Percentiles rank a stretch among this genome's conserved stretches.
These are phyloP conservation scores for Ophiocordyceps robertsii DNA, from an alignment of 2,329 filamentous ascomycete species.

Conservation along the genomic window DNA sequence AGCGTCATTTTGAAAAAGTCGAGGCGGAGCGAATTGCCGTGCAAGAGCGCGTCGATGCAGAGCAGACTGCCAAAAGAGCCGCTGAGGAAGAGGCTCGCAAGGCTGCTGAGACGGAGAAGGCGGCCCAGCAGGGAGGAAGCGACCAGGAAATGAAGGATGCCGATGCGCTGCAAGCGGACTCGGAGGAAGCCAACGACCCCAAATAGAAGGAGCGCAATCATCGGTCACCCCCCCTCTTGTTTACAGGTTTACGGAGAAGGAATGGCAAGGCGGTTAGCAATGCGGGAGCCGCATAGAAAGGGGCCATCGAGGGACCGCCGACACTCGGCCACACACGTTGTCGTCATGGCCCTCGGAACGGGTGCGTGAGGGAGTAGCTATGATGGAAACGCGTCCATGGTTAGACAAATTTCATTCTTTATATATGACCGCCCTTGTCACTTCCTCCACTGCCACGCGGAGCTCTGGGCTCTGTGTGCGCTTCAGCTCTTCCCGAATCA, in stretches of 20 bases:
- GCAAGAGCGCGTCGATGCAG: constrained; percentile 65
- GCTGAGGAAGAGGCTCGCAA: constrained; percentile 42
- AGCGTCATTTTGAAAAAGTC: constrained; percentile 90
- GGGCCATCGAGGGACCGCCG: not conserved
- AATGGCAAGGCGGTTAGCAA: not conserved
- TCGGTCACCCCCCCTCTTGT: too few relatives aligned
- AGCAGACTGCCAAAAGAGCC: constrained; percentile 62
- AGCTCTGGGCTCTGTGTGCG: too few relatives aligned
- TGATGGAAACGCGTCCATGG: not conserved
- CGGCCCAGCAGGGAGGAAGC: constrained; percentile 30
- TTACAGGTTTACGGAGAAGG: not conserved
- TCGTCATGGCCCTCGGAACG: not conserved
- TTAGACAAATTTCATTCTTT: not conserved
- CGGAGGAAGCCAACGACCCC: constrained; percentile 27
- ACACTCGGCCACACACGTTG: not conserved
- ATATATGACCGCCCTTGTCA: not conserved
- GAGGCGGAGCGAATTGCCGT: constrained; percentile 72
- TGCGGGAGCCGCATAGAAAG: constrained; percentile 3
- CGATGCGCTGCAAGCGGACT: constrained; percentile 37
- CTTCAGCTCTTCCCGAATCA: too few relatives aligned
- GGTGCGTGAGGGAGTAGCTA: not conserved
- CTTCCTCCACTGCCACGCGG: not conserved
- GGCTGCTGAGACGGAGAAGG: constrained; percentile 37
- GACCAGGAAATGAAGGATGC: constrained; percentile 54
- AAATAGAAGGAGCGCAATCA: constrained; percentile 15